phyloP scores from a whole-genome alignment of 1,284 basidiomycete genomes.

The Salmacisia buchloeana region DNA sequence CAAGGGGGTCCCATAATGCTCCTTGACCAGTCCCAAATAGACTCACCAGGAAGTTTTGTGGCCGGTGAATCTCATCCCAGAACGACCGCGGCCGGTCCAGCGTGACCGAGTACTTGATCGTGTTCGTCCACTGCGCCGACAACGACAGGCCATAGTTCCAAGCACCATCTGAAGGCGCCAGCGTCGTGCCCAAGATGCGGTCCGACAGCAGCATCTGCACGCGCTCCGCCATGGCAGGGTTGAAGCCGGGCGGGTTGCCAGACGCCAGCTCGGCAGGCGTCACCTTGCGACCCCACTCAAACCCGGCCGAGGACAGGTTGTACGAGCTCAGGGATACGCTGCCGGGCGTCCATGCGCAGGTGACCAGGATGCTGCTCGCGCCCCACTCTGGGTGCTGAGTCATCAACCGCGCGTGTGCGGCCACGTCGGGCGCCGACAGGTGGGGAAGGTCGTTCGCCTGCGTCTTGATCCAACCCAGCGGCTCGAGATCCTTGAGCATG shows the following conservation, averaged over 20 bases:
- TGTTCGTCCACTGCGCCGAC: constrained; percentile 85
- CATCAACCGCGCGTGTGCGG: constrained; percentile 93
- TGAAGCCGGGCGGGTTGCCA: constrained; percentile 66
- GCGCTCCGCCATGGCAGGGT: constrained; percentile 86
- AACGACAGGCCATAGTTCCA: constrained; percentile 54
- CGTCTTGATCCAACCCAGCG: constrained; percentile 96
- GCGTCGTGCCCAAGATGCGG: constrained; percentile 52
- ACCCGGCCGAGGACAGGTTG: constrained; percentile 79
- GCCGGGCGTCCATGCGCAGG: constrained; percentile 93
- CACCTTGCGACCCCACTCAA: constrained; percentile 92
- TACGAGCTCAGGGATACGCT: constrained; percentile 92
- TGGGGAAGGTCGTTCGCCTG: constrained; percentile 59
- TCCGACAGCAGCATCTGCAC: constrained; percentile 92
- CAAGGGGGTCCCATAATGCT: not conserved
- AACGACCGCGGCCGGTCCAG: constrained; percentile 86
- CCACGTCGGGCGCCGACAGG: constrained; percentile 87
- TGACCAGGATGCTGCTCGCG: constrained; percentile 86
- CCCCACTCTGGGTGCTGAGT: constrained; percentile 90
- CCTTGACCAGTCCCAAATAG: no score
- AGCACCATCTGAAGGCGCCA: constrained; percentile 32
- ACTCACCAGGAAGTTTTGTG: constrained; percentile 47
- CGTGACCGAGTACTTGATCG: constrained; percentile 75
- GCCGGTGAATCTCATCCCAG: constrained; percentile 93
- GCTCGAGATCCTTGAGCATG: constrained; percentile 87
- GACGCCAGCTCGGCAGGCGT: constrained; percentile 69